phyloP scores from a whole-genome alignment of 2,329 filamentous ascomycete genomes.

The Colletotrichum tabaci region DNA sequence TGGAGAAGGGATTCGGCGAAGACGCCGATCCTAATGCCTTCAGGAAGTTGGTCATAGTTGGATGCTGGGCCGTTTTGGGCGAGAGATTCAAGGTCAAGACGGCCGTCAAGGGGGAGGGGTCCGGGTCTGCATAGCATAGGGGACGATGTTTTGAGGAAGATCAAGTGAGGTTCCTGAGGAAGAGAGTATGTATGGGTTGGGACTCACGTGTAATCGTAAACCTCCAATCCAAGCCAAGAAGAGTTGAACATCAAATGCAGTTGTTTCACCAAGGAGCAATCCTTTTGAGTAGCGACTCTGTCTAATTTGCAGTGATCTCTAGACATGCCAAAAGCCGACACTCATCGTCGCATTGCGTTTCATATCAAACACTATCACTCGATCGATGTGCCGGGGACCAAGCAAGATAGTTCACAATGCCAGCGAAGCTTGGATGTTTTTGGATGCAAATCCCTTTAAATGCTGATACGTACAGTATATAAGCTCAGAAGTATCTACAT shows the following conservation, averaged over 20 bases:
- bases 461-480: background rate
- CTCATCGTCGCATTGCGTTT: no score
- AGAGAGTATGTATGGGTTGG: no score
- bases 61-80: conserved; percentile 36
- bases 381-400: fast-evolving
- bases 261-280: no score
- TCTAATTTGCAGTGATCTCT: no score
- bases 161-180: no score
- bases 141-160: background rate
- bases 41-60: conserved; percentile 20
- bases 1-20: conserved; percentile 54
- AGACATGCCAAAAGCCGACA: no score
- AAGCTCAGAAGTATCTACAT: background rate
- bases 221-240: no score
- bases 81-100: conserved; percentile 28
- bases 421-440: background rate
- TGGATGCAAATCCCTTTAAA: background rate
- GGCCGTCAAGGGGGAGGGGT: background rate
- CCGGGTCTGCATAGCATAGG: background rate
- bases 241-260: no score
- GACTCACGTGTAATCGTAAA: no score
- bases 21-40: conserved; percentile 47
- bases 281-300: no score
- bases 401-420: no score
- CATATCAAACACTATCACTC: no score